These are phyloP conservation scores for Lachnellula arida DNA, from an alignment of 2,329 filamentous ascomycete genomes.

Conservation along the genomic window DNA sequence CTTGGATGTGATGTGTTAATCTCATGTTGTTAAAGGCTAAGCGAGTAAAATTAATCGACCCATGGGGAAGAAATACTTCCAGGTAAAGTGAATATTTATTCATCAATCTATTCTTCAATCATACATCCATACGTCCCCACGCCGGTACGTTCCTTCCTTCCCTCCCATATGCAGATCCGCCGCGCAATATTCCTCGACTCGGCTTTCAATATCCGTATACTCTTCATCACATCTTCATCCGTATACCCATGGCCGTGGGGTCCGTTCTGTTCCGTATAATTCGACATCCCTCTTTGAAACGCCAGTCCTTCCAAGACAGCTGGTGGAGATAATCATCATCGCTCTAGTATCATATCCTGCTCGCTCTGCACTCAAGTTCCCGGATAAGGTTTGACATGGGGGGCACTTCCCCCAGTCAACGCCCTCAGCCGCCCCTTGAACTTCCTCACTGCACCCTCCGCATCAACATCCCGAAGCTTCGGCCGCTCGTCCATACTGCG, in stretches of 20 bases:
- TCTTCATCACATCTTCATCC: not conserved
- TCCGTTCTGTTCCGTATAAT: not conserved
- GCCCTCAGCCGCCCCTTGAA: conserved; percentile 22
- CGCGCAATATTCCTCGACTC: not conserved
- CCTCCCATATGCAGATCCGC: not conserved
- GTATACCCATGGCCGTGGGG: not conserved
- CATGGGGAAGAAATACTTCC: too few species aligned
- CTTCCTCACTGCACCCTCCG: conserved; percentile 13
- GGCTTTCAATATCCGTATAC: not conserved
- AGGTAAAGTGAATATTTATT: too few species aligned
- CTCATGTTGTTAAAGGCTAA: too few species aligned
- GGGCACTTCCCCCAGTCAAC: conserved; percentile 15
- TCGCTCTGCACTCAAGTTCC: conserved; percentile 13
- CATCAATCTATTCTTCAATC: too few species aligned
- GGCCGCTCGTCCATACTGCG: conserved; percentile 15
- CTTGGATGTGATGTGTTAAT: too few species aligned
- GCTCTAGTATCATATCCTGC: not conserved
- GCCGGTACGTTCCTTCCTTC: too few species aligned
- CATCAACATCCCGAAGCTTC: conserved; percentile 2
- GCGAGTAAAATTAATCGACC: too few species aligned
- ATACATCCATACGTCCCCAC: too few species aligned
- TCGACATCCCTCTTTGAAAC: not conserved
- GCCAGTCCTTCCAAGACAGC: not conserved
- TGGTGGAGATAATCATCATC: not conserved
- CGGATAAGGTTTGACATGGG: conserved; percentile 17